Evolutionary conservation across 2,329 filamentous ascomycete genomes (phyloP).

Genomic region (Pyricularia pennisetigena): DNA sequence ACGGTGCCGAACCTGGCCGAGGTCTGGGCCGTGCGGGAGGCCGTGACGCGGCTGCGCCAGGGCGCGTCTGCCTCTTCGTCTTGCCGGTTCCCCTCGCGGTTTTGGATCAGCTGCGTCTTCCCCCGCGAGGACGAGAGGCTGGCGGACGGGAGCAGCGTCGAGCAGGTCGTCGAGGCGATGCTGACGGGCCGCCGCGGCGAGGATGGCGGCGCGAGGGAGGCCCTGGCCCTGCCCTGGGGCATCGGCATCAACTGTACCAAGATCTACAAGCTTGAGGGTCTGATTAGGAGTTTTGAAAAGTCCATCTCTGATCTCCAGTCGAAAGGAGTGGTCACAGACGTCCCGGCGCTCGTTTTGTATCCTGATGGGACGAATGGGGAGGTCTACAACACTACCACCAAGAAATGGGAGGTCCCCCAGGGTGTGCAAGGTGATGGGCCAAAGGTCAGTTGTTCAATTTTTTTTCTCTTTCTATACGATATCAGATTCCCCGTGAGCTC

Average conservation of each 20-base stretch:
- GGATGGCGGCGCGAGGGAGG: background rate
- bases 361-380: conserved; percentile 61
- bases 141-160: conserved; percentile 43
- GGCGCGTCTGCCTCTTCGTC: background rate
- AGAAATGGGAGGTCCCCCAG: conserved; percentile 43
- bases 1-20: conserved; percentile 56
- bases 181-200: conserved; percentile 15
- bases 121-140: conserved; percentile 41
- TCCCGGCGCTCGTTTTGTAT: conserved; percentile 52
- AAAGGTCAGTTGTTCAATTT: background rate
- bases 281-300: conserved; percentile 45
- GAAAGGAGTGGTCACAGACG: conserved; percentile 21
- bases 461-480: too few species aligned
- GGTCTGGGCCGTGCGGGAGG: conserved; percentile 43
- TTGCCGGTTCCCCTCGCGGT: conserved; percentile 20
- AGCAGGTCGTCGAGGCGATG: conserved; percentile 28
- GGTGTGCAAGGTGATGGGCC: background rate
- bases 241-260: conserved; percentile 63
- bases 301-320: conserved; percentile 28
- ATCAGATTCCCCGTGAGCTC: background rate
- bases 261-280: conserved; percentile 46
- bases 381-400: conserved; percentile 54
- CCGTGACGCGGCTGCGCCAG: conserved; percentile 17
- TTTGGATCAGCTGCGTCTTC: conserved; percentile 57
- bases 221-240: conserved; percentile 38